phyloP scores from a whole-genome alignment of 2,329 filamentous ascomycete genomes.

The Xylariaceae sp. region DNA sequence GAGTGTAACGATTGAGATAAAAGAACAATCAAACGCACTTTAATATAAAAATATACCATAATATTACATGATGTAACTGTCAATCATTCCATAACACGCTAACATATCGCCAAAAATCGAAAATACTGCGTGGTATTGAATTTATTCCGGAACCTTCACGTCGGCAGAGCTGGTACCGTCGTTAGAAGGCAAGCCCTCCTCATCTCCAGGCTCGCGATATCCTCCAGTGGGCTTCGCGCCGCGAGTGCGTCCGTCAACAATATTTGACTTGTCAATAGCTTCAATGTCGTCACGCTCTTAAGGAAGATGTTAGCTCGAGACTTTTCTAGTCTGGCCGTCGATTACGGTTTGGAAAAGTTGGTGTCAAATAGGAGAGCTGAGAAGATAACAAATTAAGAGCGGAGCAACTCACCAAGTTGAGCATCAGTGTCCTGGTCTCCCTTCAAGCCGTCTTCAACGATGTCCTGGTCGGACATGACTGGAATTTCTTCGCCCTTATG shows the following conservation, averaged over 20 bases:
- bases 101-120: too few relatives aligned
- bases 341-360: too few relatives aligned
- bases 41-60: too few relatives aligned
- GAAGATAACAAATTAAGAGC: too few relatives aligned
- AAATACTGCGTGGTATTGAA: too few relatives aligned
- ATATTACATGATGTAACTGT: too few relatives aligned
- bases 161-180: conserved; percentile 17
- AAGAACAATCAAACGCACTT: too few relatives aligned
- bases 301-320: background rate
- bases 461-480: conserved; percentile 29
- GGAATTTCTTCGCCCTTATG: conserved; percentile 25
- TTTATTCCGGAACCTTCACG: background rate
- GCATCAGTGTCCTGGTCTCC: conserved; percentile 26
- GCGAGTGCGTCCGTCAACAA: conserved; percentile 31
- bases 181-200: conserved; percentile 22
- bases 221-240: conserved; percentile 21
- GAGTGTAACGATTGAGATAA: too few relatives aligned
- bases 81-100: too few relatives aligned
- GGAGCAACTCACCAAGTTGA: conserved; percentile 28
- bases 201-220: conserved; percentile 32
- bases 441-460: conserved; percentile 31
- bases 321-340: background rate
- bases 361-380: too few relatives aligned
- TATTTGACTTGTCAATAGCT: conserved; percentile 33
- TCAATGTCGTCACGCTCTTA: conserved; percentile 32